A percentile compares a stretch with the other conserved stretches of the same genome.
Conservation (phyloP, 2,329 filamentous ascomycete genomes). For the Nemania sp. region DNA sequence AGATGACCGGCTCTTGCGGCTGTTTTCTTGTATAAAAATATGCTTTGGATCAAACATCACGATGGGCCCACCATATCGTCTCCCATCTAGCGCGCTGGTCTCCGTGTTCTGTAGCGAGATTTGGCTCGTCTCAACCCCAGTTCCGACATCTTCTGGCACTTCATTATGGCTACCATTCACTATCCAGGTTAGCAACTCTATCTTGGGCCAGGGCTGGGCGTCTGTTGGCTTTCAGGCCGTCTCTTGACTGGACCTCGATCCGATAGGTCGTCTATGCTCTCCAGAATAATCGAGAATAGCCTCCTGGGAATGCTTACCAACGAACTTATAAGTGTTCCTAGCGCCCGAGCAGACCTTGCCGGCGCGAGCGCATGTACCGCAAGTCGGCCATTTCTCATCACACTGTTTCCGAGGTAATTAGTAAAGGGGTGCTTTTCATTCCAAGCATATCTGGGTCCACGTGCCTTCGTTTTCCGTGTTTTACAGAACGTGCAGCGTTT, state of each 20-base stretch:
- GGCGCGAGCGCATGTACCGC: slow-evolving; percentile 35
- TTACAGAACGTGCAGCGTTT: slow-evolving; percentile 39
- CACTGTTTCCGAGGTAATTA: slow-evolving; percentile 30
- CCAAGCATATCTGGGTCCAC: not conserved
- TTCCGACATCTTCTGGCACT: not conserved
- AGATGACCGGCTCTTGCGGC: slow-evolving; percentile 16
- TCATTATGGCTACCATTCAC: slow-evolving; percentile 38
- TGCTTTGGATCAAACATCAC: slow-evolving; percentile 28
- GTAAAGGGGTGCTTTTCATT: not conserved
- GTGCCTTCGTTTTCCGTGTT: slow-evolving; percentile 37
- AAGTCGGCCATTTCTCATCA: slow-evolving; percentile 39
- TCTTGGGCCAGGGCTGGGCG: not conserved
- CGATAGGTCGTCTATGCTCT: not conserved
- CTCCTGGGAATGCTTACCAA: slow-evolving; percentile 11
- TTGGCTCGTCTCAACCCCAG: not conserved
- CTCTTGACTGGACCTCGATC: not conserved
- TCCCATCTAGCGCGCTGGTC: not conserved
- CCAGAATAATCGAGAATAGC: not conserved
- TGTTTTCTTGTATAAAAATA: slow-evolving; percentile 22
- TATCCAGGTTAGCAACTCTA: slow-evolving; percentile 15
- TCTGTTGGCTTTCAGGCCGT: not conserved
- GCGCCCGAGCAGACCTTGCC: slow-evolving; percentile 36
- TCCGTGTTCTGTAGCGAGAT: slow-evolving; percentile 8
- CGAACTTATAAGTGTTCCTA: slow-evolving; percentile 34
- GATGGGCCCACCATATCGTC: slow-evolving; percentile 3